Conservation (phyloP, 2,329 filamentous ascomycete genomes). For the Calonectria montana region DNA sequence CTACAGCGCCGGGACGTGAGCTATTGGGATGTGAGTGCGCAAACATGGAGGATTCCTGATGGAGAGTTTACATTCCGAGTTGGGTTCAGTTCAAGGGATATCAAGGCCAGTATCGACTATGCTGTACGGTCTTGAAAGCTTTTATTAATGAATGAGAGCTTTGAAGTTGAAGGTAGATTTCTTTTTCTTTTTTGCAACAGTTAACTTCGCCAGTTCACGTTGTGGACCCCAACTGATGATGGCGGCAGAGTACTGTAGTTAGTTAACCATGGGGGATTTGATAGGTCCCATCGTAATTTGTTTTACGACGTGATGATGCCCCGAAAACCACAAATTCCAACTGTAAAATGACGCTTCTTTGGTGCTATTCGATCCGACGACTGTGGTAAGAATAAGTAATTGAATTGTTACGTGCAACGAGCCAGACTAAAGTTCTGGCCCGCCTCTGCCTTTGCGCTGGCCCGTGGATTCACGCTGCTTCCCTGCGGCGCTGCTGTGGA, state of each 20-base stretch:
- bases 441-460: not conserved
- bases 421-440: constrained; percentile 1
- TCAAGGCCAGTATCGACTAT: not conserved
- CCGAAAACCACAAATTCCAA: not conserved
- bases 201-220: too few relatives aligned
- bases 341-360: not conserved
- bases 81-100: not conserved
- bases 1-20: not conserved
- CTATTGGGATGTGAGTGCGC: not conserved
- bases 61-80: not conserved
- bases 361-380: not conserved
- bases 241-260: too few relatives aligned
- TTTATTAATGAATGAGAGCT: not conserved
- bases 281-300: not conserved
- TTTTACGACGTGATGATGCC: not conserved
- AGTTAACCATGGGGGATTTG: too few relatives aligned
- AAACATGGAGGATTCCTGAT: not conserved
- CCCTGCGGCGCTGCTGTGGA: not conserved
- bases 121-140: not conserved
- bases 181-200: too few relatives aligned
- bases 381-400: not conserved
- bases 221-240: too few relatives aligned
- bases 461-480: not conserved
- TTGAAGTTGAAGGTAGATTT: too few relatives aligned
- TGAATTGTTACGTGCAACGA: not conserved